Evolutionary conservation across 257 asterid species (phyloP), one percentile per base, ranked within the genome.

Genomic region (Phtheirospermum japonicum): DNA sequence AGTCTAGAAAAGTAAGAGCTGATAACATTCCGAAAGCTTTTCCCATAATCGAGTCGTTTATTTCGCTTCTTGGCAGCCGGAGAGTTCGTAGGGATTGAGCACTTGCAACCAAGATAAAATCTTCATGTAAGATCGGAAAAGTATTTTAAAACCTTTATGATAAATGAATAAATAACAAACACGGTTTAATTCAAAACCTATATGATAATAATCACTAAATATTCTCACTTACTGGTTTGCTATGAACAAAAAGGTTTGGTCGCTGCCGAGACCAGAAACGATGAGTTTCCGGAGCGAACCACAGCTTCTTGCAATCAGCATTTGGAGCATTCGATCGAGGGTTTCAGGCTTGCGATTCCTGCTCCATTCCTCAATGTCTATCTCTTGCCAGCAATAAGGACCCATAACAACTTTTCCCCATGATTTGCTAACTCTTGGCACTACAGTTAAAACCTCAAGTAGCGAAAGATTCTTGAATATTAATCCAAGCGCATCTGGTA

Each of bases 311-410:
- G 83, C 37, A 11, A 88, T 72, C 12, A 88, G 85, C 64, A 84
- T 65, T 34, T 59, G 85, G 59, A 85, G 82, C 98, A 91, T 80
- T 20, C 68, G 75, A 30, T 88, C 92, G 4, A 85, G 75, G 4
- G 54, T 33, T 48, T 79, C 78, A 0, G 90, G 85, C 63, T 77
- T 66, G 57, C 50, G 34, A 37, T 63, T 69, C 20, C 67, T 69
- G 76, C 98, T 85, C 98, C 98, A 91, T 51, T 88, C 95, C 64
- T 85, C 96, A 28, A 91, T 80, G 55, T 91, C 95, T 14, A 91
- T 91, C 77, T 86, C 94, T 76, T 85, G 94, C 96, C 94, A 91
- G 71, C 96, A 91, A 66, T 84, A 88, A 28, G 94, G 94, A 10
- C 95, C 95, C 37, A 2, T 70, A 8, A 81, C 92, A 10, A 84